These are phyloP conservation scores for Plasmodium ovale DNA, from an alignment of 169 alveolate genomes.

Conservation along the genomic window DNA sequence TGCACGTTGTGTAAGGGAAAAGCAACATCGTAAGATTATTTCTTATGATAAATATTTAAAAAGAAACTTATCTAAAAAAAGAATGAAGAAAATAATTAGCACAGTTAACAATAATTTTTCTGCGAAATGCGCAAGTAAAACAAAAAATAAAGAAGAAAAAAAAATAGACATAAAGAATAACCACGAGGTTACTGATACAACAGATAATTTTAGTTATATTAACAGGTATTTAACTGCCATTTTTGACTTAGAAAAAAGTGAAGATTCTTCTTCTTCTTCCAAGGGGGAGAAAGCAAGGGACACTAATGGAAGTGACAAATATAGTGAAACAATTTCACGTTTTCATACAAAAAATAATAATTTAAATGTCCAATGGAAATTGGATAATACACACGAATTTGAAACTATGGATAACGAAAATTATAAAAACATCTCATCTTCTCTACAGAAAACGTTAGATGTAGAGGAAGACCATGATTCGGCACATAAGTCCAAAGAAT, in stretches of 20 bases:
- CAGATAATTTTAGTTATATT: constrained; percentile 41
- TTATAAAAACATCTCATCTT: neutral
- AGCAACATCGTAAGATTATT: neutral
- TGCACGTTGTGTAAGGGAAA: neutral
- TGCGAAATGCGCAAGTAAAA: neutral
- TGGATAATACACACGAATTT: constrained; percentile 62
- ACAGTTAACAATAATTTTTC: neutral
- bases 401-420: constrained; percentile 39
- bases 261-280: constrained; percentile 6
- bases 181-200: neutral
- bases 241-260: constrained; percentile 37
- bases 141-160: constrained; percentile 1
- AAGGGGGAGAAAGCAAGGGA: constrained; percentile 16
- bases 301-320: constrained; percentile 8
- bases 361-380: constrained; percentile 26
- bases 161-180: constrained; percentile 4
- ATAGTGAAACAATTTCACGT: constrained; percentile 3
- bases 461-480: neutral
- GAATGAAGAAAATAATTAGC: constrained; percentile 42
- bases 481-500: neutral
- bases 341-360: constrained; percentile 41
- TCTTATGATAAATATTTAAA: neutral
- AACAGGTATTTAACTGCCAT: constrained; percentile 45
- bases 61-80: constrained; percentile 1
- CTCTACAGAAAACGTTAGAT: neutral